Conservation (phyloP, 352 stramenopile genomes). For the Globisporangium solare region DNA sequence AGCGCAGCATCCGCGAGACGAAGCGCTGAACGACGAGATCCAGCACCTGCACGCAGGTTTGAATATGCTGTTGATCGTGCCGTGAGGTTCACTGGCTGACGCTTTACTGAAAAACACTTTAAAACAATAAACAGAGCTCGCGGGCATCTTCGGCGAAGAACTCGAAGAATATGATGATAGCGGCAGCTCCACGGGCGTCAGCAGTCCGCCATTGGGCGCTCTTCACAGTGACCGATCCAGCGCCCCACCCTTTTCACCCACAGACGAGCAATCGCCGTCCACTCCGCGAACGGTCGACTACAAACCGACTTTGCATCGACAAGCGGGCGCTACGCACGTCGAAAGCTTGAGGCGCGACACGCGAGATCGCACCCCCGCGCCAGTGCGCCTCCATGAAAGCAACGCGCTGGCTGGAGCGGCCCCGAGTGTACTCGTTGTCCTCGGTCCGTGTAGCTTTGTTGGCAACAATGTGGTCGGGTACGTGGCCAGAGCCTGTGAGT, state of each 20-base stretch:
- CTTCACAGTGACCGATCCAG: no score
- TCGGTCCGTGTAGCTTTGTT: slow-evolving; percentile 31
- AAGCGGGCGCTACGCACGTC: no score
- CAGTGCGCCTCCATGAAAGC: no score
- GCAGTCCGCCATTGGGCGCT: not conserved
- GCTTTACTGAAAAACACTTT: not conserved
- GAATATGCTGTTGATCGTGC: not conserved
- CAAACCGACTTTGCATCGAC: no score
- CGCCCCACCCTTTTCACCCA: no score
- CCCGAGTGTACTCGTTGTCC: slow-evolving; percentile 4
- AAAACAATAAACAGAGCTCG: slow-evolving; percentile 52
- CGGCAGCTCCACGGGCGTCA: slow-evolving; percentile 1
- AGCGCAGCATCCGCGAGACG: not conserved
- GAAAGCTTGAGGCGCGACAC: not conserved
- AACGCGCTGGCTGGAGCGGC: not conserved
- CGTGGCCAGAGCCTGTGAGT: not conserved
- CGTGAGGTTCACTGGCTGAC: not conserved
- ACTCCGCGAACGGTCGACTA: no score
- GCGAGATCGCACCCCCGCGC: not conserved
- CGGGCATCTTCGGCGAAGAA: slow-evolving; percentile 40
- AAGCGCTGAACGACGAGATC: slow-evolving; percentile 30
- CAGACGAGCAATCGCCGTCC: no score
- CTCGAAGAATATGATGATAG: slow-evolving; percentile 29
- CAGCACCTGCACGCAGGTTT: slow-evolving; percentile 39
- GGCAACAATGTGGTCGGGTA: slow-evolving; percentile 19